Percentiles rank a stretch among this genome's conserved stretches.
These are phyloP conservation scores for Immersiella caudata DNA, from an alignment of 495 filamentous ascomycete genomes.

Conservation along the genomic window DNA sequence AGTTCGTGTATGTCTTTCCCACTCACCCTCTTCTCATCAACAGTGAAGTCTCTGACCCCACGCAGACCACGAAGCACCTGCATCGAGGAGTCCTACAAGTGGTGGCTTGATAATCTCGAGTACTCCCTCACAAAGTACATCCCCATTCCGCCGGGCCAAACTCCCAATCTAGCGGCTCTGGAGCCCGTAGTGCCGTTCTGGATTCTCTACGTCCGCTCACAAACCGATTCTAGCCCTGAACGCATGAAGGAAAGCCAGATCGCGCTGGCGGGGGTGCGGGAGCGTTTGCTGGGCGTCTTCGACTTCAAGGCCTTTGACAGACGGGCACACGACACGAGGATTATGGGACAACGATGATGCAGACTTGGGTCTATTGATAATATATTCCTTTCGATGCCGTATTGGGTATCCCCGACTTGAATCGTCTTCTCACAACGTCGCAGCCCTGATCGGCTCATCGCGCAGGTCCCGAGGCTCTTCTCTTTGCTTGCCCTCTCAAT, in stretches of 20 bases:
- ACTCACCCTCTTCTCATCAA: neutral
- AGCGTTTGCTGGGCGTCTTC: conserved; percentile 45
- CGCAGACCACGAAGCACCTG: conserved; percentile 41
- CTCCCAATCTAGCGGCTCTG: conserved; percentile 25
- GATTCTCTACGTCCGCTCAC: conserved; percentile 45
- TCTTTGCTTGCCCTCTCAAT: too few species aligned
- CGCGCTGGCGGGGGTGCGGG: conserved; percentile 37
- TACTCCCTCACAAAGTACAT: conserved; percentile 43
- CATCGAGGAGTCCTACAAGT: conserved; percentile 49
- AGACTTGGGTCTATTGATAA: too few species aligned
- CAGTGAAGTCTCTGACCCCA: conserved; percentile 5
- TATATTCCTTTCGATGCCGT: too few species aligned
- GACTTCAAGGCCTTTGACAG: conserved; percentile 49
- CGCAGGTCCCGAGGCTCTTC: too few species aligned
- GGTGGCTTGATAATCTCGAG: conserved; percentile 45
- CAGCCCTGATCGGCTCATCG: too few species aligned
- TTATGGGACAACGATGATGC: conserved; percentile 1
- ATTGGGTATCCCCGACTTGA: too few species aligned
- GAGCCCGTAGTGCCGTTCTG: conserved; percentile 34
- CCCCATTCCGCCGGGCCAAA: conserved; percentile 20
- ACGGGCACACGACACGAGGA: conserved; percentile 43
- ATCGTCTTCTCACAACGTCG: too few species aligned
- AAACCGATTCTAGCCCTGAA: conserved; percentile 47
- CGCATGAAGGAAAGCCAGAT: conserved; percentile 45
- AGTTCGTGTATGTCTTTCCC: conserved; percentile 31